Conservation (phyloP, 1,284 basidiomycete genomes). For the Irpex sp. region DNA sequence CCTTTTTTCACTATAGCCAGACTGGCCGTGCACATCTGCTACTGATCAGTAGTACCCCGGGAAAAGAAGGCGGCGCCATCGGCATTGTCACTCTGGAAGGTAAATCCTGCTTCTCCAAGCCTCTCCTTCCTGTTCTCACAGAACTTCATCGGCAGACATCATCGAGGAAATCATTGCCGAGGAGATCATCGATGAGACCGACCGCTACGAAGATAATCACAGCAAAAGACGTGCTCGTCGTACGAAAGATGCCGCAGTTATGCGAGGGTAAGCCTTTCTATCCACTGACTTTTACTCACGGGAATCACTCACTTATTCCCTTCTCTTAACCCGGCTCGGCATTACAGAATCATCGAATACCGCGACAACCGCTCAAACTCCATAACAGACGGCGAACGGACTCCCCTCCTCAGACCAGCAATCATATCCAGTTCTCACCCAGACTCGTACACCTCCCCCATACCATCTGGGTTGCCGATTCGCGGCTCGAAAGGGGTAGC, state of each 20-base stretch:
- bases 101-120: constrained; percentile 16
- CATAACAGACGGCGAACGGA: constrained; percentile 16
- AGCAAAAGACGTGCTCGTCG: constrained; percentile 71
- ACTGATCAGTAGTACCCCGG: constrained; percentile 82
- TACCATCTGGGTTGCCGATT: background rate
- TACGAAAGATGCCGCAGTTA: constrained; percentile 69
- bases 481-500: background rate
- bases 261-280: constrained; percentile 62
- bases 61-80: constrained; percentile 74
- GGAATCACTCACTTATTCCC: background rate
- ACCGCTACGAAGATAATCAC: constrained; percentile 83
- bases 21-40: constrained; percentile 93
- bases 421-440: background rate
- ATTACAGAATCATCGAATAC: constrained; percentile 26
- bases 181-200: constrained; percentile 90
- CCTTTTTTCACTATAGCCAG: constrained; percentile 56
- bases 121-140: background rate
- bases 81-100: constrained; percentile 83
- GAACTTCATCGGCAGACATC: constrained; percentile 42
- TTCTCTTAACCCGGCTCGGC: background rate
- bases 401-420: background rate
- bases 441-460: background rate
- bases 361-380: constrained; percentile 20
- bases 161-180: constrained; percentile 87
- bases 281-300: background rate